Evolutionary conservation across 495 filamentous ascomycete species (phyloP).

Genomic region (Darksidea phi): DNA sequence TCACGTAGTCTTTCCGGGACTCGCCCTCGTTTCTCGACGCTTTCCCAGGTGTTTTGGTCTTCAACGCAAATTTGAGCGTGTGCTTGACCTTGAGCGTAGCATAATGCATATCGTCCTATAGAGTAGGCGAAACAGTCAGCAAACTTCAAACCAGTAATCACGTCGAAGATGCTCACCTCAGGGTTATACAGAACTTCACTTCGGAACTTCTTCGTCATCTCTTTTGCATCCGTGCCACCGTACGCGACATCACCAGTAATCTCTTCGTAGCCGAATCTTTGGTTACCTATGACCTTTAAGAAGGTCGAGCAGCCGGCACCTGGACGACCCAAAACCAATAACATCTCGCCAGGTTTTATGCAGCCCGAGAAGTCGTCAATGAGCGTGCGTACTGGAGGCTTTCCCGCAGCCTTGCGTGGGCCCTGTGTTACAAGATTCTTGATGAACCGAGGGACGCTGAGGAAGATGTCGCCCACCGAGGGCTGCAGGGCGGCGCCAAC

Average conservation of each 20-base stretch:
- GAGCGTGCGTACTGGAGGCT: conserved; percentile 59
- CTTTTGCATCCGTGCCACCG: conserved; percentile 59
- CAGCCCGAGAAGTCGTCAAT: conserved; percentile 61
- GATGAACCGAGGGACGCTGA: conserved; percentile 52
- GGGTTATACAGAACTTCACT: conserved; percentile 56
- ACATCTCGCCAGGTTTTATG: conserved; percentile 51
- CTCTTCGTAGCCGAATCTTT: conserved; percentile 61
- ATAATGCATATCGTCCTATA: conserved; percentile 68
- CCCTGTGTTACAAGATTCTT: conserved; percentile 52
- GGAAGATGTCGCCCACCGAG: conserved; percentile 61
- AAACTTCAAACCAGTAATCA: no score
- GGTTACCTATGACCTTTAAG: conserved; percentile 67
- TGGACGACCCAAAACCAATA: conserved; percentile 70
- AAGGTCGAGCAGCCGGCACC: conserved; percentile 73
- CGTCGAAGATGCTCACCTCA: conserved; percentile 42
- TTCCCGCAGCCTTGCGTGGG: conserved; percentile 43
- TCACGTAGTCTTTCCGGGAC: conserved; percentile 59
- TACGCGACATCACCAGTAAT: conserved; percentile 64
- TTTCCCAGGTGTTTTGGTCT: conserved; percentile 65
- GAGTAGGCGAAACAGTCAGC: no score
- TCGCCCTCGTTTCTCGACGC: conserved; percentile 61
- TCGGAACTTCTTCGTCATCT: conserved; percentile 64
- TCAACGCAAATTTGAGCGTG: conserved; percentile 69
- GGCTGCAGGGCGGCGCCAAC: conserved; percentile 66
- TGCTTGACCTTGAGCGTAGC: conserved; percentile 68